These are phyloP conservation scores for Helicostylum pulchrum DNA, from an alignment of 192 early-diverging fungal species.

Conservation along the genomic window DNA sequence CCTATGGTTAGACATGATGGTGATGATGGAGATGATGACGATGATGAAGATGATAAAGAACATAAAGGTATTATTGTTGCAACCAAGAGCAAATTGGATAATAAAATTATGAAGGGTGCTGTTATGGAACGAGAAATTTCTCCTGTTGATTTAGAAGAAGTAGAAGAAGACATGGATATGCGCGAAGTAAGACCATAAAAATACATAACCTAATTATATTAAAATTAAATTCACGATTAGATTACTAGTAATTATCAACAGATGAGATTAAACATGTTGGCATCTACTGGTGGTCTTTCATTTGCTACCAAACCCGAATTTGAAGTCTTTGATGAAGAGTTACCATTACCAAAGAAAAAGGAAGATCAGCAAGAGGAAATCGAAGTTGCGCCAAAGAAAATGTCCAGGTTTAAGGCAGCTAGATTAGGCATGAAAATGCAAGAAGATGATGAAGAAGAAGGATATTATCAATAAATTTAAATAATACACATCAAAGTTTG, in stretches of 20 bases:
- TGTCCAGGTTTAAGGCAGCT: conserved; percentile 31
- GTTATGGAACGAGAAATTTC: conserved; percentile 46
- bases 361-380: conserved; percentile 11
- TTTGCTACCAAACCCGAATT: conserved; percentile 31
- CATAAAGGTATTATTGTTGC: conserved; percentile 13
- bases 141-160: conserved; percentile 42
- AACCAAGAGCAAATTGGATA: conserved; percentile 35
- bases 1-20: not conserved
- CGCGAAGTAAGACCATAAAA: conserved; percentile 37
- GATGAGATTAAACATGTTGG: conserved; percentile 27
- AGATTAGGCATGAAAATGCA: conserved; percentile 17
- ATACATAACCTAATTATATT: not conserved
- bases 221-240: not conserved
- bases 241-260: conserved; percentile 29
- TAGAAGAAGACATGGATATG: conserved; percentile 50
- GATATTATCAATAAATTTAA: too few relatives aligned
- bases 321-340: conserved; percentile 33
- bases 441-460: not conserved
- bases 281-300: conserved; percentile 27
- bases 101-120: conserved; percentile 38
- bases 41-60: conserved; percentile 13
- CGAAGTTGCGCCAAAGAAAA: conserved; percentile 17
- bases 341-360: conserved; percentile 25
- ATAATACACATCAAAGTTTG: too few relatives aligned
- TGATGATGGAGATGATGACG: not conserved